Evolutionary conservation across 257 asterid genomes (phyloP).

Genomic region (Solanum pinnatisectum): DNA sequence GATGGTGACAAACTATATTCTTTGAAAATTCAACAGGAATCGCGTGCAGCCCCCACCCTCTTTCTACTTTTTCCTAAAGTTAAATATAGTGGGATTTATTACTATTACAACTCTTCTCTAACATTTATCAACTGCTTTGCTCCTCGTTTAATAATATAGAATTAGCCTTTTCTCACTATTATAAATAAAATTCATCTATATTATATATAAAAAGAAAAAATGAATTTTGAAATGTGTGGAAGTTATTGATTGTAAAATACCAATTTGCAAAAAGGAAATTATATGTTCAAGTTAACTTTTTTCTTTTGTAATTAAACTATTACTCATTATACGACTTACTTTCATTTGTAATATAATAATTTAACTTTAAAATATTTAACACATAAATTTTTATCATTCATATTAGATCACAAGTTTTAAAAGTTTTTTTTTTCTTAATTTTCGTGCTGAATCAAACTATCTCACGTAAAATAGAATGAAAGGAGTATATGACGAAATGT

Average conservation of each 20-base stretch:
- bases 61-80: background rate
- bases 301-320: background rate
- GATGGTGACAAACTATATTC: background rate
- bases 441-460: accelerated
- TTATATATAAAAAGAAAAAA: background rate
- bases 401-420: too few species aligned
- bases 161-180: background rate
- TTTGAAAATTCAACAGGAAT: background rate
- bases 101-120: background rate
- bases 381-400: too few species aligned
- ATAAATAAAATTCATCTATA: background rate
- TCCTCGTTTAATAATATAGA: background rate
- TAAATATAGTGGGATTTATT: background rate
- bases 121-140: background rate
- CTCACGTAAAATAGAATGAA: background rate
- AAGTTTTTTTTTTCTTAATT: too few species aligned
- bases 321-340: too few species aligned
- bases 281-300: background rate
- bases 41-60: background rate
- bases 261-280: background rate
- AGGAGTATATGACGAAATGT: background rate
- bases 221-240: background rate
- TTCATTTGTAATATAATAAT: too few species aligned
- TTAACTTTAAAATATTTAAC: background rate
- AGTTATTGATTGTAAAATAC: background rate